Conservation (phyloP, 148 eudicot species). For the Nepenthes gracilis region DNA sequence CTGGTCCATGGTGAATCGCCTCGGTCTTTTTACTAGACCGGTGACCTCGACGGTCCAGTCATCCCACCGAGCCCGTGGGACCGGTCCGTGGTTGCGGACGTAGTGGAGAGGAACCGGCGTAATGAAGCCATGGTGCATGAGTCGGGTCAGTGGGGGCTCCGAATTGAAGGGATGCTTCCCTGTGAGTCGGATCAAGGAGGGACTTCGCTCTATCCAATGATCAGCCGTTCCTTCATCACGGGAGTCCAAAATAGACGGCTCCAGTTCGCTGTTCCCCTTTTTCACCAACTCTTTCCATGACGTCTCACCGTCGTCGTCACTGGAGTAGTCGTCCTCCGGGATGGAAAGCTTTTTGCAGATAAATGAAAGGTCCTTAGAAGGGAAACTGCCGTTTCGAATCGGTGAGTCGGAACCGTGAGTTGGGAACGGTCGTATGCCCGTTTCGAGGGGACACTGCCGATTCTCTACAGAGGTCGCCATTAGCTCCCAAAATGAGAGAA, state of each 20-base stretch:
- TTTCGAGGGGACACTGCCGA: constrained; percentile 42
- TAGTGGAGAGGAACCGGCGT: constrained; percentile 92
- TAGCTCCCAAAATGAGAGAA: not conserved
- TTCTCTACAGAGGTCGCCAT: constrained; percentile 82
- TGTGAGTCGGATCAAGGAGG: constrained; percentile 70
- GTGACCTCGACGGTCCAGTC: constrained; percentile 75
- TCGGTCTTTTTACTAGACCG: constrained; percentile 61
- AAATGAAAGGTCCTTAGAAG: not conserved
- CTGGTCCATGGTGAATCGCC: constrained; percentile 53
- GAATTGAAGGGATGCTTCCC: constrained; percentile 95
- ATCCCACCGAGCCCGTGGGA: constrained; percentile 56
- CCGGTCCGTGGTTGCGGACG: constrained; percentile 90
- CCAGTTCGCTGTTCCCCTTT: constrained; percentile 41
- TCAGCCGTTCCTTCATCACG: constrained; percentile 79
- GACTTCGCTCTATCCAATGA: constrained; percentile 69
- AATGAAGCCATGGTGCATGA: constrained; percentile 92
- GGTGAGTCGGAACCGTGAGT: constrained; percentile 49
- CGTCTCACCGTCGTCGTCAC: constrained; percentile 33
- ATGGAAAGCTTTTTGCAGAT: not conserved
- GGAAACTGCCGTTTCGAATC: constrained; percentile 21
- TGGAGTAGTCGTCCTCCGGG: constrained; percentile 9
- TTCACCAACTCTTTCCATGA: constrained; percentile 16
- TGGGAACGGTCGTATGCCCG: constrained; percentile 16
- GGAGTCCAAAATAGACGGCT: constrained; percentile 40
- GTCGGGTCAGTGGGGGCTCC: constrained; percentile 69